These are phyloP conservation scores for Cercospora sp. DNA, from an alignment of 2,329 filamentous ascomycete genomes.

Conservation along the genomic window DNA sequence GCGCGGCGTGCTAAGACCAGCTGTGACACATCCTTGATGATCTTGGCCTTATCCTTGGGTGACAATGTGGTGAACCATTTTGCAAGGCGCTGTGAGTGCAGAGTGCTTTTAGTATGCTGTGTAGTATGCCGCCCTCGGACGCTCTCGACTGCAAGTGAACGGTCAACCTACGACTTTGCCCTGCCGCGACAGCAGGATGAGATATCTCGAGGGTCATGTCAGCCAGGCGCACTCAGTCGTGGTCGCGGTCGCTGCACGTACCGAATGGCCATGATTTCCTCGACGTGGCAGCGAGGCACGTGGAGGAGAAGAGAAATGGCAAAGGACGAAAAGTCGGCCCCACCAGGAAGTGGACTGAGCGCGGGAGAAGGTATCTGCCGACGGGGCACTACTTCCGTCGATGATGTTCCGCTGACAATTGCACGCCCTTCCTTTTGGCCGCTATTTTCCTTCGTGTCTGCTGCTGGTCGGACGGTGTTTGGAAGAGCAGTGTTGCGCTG, in stretches of 20 bases:
- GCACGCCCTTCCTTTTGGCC: not conserved
- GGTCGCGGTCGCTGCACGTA: constrained; percentile 36
- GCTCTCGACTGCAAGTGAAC: not conserved
- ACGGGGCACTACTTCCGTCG: constrained; percentile 2
- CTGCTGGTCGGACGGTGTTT: not conserved
- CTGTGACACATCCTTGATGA: constrained; percentile 99
- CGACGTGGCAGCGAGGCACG: constrained; percentile 7
- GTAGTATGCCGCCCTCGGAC: constrained; percentile 20
- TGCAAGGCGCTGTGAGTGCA: constrained; percentile 72
- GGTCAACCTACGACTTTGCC: constrained; percentile 86
- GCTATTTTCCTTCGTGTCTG: not conserved
- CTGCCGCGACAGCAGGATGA: constrained; percentile 95
- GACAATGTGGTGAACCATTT: constrained; percentile 99
- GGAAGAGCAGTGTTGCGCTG: not conserved
- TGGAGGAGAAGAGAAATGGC: constrained; percentile 7
- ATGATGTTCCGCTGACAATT: constrained; percentile 8
- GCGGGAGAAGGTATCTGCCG: constrained; percentile 7
- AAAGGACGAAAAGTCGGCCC: constrained; percentile 5
- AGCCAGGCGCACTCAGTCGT: constrained; percentile 14
- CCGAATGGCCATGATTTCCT: constrained; percentile 55
- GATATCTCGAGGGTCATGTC: constrained; percentile 64
- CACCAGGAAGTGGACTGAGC: not conserved
- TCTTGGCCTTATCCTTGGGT: constrained; percentile 98
- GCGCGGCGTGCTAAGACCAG: constrained; percentile 93
- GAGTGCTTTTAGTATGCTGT: constrained; percentile 20